Conservation (phyloP, 345 rosid genomes). For the Eucalyptus cloeziana region DNA sequence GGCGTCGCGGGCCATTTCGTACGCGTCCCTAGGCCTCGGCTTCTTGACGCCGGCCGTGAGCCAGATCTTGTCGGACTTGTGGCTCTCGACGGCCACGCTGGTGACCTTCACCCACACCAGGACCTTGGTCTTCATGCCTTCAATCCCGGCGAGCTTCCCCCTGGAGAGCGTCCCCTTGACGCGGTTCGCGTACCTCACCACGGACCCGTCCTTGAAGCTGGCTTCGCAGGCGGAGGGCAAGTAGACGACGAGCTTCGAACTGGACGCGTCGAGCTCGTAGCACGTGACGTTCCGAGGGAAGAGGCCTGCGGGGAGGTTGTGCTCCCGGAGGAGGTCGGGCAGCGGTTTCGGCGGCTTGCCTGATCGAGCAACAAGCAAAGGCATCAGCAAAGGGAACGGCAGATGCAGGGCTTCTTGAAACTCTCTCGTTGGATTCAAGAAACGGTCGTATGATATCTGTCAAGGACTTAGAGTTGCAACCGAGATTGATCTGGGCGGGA, state of each 20-base stretch:
- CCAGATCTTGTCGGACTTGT: conserved; percentile 22
- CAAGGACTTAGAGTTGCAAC: neutral
- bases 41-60: conserved; percentile 24
- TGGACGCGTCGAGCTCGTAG: conserved; percentile 16
- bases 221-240: conserved; percentile 12
- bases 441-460: neutral
- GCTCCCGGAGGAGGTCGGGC: conserved; percentile 17
- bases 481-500: neutral
- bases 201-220: conserved; percentile 23
- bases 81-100: conserved; percentile 10
- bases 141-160: conserved; percentile 16
- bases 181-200: conserved; percentile 6
- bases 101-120: conserved; percentile 28
- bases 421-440: neutral
- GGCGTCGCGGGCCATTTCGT: conserved; percentile 7
- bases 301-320: conserved; percentile 16
- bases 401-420: neutral
- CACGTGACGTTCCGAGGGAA: conserved; percentile 20
- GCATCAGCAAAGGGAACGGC: neutral
- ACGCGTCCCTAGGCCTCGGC: conserved; percentile 12
- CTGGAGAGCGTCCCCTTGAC: conserved; percentile 13
- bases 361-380: neutral
- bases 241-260: conserved; percentile 6
- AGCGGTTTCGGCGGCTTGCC: conserved; percentile 16
- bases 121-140: conserved; percentile 32